Evolutionary conservation across 495 filamentous ascomycete genomes (phyloP), one percentile per base, ranked within the genome.

Genomic region (Xylaria cubensis): DNA sequence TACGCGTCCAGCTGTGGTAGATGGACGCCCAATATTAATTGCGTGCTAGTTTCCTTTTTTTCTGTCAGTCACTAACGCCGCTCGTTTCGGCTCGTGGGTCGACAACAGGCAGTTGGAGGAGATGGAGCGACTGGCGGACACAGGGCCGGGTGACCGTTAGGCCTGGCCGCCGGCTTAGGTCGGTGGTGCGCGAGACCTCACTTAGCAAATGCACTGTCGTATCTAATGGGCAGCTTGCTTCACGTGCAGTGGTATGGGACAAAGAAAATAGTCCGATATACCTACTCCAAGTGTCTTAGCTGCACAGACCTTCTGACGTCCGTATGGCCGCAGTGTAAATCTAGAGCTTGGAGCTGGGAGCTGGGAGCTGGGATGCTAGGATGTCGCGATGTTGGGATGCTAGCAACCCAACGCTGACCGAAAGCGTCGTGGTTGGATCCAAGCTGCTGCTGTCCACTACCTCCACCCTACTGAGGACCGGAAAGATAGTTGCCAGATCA

Each of bases 1-100:
- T 79, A 79, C 77, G 76, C 77, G 77, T 78, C 76, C 66, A 69
- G 63, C 32, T 41, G 46, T 73, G 72, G 67, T 48, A 67, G 63
- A 72, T 66, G 51, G 24, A 15, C 36, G 36, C 41, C 29, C 64
- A 70, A 79, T 73, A 69, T 70, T 75, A 72, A 29, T 65, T 71
- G 51, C 61, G 41, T 42, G 42, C 34, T 65, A 15, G 10, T 58
- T 55, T 12, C 69, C 29, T 48, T 65, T 64, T 55, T 55, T 58
- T 13, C 32, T 61, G 42, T 34, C 39, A 51, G 46, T 19, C 36
- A 34, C 29, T 61, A 19, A n/a, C 32, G 41, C 32, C 29, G 26
- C 48, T 24, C 50, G 36, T 36, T 61, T 50, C 67, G 67, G 67
- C 67, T 50, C 67, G 55, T 69, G 42, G 55, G 55, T 59, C 67